Base-by-base conservation (phyloP, 1,284 basidiomycete species). In the Ceratobasidium sp. region DNA sequence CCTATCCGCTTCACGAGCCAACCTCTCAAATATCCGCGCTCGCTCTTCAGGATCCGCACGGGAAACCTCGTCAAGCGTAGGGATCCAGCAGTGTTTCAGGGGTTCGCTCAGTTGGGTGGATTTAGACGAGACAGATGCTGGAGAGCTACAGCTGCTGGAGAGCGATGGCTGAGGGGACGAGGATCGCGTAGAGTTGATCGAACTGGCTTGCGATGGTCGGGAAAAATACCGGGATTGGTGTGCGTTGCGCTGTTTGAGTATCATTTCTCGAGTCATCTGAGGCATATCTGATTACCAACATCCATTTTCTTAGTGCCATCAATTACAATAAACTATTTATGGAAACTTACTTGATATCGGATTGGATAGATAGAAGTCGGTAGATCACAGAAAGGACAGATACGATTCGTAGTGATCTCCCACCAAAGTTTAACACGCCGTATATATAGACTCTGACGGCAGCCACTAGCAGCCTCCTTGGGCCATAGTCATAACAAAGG, bases 401-500 rank as follows among this genome's bases (percentile, higher is more conserved):
- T n/a, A n/a, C n/a, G n/a, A n/a, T n/a, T n/a, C n/a, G n/a, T n/a
- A n/a, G n/a, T n/a, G n/a, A n/a, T n/a, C n/a, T n/a, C n/a, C n/a
- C n/a, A n/a, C n/a, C n/a, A n/a, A n/a, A n/a, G n/a, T n/a, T n/a
- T n/a, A n/a, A n/a, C n/a, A n/a, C n/a, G n/a, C n/a, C n/a, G n/a
- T n/a, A n/a, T n/a, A n/a, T n/a, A n/a, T n/a, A n/a, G n/a, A n/a
- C n/a, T n/a, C n/a, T n/a, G n/a, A n/a, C n/a, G n/a, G n/a, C n/a
- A n/a, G n/a, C n/a, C 31, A 13, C 20, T 12, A 13, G 25, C 20
- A 42, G 35, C 40, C 38, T 38, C 13, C 38, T 53, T 57, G 55
- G 38, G 31, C 40, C 55, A 29, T n/a, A n/a, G n/a, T n/a, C n/a
- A n/a, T 27, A 35, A 43, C 55, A 57, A 57, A 57, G 55, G 17